Conservation (phyloP, 192 early-diverging fungal species). For the Chytriomyces sp. region DNA sequence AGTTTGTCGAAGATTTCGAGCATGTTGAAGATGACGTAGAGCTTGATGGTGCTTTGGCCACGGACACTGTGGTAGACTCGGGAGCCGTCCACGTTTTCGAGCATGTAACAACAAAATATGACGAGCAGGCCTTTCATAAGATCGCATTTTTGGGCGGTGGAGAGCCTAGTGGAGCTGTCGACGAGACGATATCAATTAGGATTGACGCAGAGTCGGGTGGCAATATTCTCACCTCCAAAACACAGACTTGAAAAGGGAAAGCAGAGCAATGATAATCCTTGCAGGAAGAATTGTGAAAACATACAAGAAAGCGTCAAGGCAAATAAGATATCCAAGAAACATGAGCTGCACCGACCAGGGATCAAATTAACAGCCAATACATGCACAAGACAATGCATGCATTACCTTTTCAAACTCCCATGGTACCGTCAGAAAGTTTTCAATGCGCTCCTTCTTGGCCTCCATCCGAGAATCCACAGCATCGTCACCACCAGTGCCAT, state of each 20-base stretch:
- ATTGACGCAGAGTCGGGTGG: neutral
- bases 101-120: conserved; percentile 68
- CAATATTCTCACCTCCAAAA: conserved; percentile 31
- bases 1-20: conserved; percentile 96
- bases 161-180: conserved; percentile 42
- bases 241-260: conserved; percentile 39
- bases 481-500: neutral
- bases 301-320: conserved; percentile 93
- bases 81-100: conserved; percentile 84
- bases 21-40: conserved; percentile 96
- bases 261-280: conserved; percentile 73
- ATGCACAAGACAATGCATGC: neutral
- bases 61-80: conserved; percentile 93
- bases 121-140: conserved; percentile 86
- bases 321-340: conserved; percentile 87
- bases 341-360: conserved; percentile 64
- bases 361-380: neutral
- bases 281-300: conserved; percentile 93
- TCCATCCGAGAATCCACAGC: conserved; percentile 38
- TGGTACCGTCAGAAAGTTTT: conserved; percentile 87
- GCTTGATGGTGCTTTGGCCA: conserved; percentile 93
- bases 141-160: conserved; percentile 85
- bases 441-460: conserved; percentile 82
- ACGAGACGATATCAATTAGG: neutral
- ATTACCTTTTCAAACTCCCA: conserved; percentile 83